Evolutionary conservation across 352 stramenopile genomes (phyloP).

Genomic region (Phytopythium helicoides): DNA sequence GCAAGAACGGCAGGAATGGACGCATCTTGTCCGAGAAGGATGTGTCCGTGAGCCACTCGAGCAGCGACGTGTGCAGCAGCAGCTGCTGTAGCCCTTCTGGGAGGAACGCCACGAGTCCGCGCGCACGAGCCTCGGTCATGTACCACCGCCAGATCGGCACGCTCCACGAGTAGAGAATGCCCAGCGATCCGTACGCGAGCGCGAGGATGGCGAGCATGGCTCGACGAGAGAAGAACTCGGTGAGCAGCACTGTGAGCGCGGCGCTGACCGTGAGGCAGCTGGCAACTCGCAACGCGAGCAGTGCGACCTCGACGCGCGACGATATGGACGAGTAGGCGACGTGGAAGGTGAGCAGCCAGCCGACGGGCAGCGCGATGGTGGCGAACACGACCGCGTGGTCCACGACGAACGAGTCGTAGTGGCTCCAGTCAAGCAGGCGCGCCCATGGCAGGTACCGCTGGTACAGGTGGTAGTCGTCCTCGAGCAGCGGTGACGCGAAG

Average conservation of each 20-base stretch:
- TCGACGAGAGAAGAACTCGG: conserved; percentile 71
- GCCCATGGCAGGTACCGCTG: conserved; percentile 49
- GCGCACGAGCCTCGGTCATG: conserved; percentile 43
- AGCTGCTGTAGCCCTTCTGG: conserved; percentile 55
- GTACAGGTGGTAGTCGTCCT: conserved; percentile 54
- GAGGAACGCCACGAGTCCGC: conserved; percentile 63
- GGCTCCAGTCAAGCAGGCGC: conserved; percentile 50
- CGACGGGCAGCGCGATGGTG: conserved; percentile 55
- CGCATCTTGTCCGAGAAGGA: conserved; percentile 67
- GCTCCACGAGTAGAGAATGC: conserved; percentile 78
- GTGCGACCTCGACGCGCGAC: conserved; percentile 43
- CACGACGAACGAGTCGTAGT: conserved; percentile 73
- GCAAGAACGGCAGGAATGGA: conserved; percentile 72
- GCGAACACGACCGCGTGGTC: conserved; percentile 69
- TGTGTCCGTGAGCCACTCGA: conserved; percentile 84
- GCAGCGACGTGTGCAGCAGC: conserved; percentile 66
- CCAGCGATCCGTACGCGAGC: conserved; percentile 58
- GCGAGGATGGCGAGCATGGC: conserved; percentile 70
- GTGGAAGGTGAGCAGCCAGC: conserved; percentile 69
- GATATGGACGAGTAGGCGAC: conserved; percentile 54
- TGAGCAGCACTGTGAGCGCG: conserved; percentile 70
- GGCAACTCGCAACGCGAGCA: conserved; percentile 57
- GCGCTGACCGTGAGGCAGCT: conserved; percentile 65
- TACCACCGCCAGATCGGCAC: conserved; percentile 81
- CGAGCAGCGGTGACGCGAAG: conserved; percentile 50